Percentiles rank a stretch among this genome's conserved stretches.
Conservation (phyloP, 148 eudicot genomes). For the Amaranthus palmeri region DNA sequence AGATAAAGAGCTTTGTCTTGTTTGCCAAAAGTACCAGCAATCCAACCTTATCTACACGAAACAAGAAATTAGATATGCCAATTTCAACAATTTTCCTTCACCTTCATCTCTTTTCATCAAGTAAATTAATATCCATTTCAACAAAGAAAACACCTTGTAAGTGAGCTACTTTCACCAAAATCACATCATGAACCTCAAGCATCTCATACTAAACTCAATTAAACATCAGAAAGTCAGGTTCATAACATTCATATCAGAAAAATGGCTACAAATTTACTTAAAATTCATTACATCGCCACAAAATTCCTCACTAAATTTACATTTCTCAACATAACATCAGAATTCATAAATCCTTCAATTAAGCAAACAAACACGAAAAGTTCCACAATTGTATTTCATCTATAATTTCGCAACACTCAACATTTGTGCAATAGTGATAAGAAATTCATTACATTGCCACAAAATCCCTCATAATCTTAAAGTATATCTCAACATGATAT, state of each 20-base stretch:
- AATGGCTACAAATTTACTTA: background rate
- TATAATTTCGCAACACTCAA: no score
- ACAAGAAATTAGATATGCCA: no score
- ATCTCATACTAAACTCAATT: background rate
- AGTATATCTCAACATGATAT: no score
- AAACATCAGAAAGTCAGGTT: background rate
- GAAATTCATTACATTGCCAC: background rate
- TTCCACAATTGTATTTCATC: background rate
- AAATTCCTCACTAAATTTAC: background rate
- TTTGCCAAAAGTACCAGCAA: no score
- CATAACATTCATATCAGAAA: background rate
- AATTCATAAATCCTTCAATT: background rate
- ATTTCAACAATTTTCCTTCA: no score
- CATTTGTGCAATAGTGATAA: no score
- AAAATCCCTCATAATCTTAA: background rate
- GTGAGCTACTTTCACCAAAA: background rate
- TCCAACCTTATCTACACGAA: no score
- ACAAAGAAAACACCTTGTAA: background rate
- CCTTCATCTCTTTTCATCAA: background rate
- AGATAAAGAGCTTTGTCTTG: no score
- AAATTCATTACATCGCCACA: background rate
- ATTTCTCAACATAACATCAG: background rate
- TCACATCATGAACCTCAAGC: slow-evolving; percentile 1
- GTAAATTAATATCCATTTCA: background rate
- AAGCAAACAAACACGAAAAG: background rate